Base-by-base conservation (phyloP, 257 asterid species). In the Henckelia pumila region DNA sequence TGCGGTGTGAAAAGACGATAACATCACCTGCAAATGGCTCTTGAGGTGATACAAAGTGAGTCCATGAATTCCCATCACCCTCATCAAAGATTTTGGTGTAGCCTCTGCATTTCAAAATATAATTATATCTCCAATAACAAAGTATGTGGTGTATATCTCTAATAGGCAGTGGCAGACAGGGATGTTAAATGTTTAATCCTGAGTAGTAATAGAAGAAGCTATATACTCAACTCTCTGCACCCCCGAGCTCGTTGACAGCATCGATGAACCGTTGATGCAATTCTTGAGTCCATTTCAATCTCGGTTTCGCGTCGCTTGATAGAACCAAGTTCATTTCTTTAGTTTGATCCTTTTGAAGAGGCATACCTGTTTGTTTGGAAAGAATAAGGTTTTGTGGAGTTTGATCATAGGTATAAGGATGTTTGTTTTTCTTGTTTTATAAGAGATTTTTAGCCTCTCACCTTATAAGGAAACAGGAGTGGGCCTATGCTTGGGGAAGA, bases 41-140 rank as follows among this genome's bases (percentile, higher is more conserved):
- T 93, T 93, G 78, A 93, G 96, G 67, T 93, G 98, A 76, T 89
- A 93, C 77, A 90, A 67, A 65, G 98, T 93, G 66, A 93, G 85
- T 3, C 98, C 98, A 66, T 76, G 88, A 71, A 93, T 84, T 61
- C 87, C 89, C 96, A 93, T 90, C 23, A 88, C 82, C 76, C 95
- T 93, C 98, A 88, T 93, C 92, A 93, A 81, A 11, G 95, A 79
- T 77, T 93, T 93, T 1, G 98, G 98, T 47, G 97, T 90, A 68
- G 98, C 98, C 83, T 88, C 98, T 90, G 90, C 88, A 78, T 75
- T 65, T 26, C 56, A 74, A 56, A 58, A 35, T 19, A 33, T 8
- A 22, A 49, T 67, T 5, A 66, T 26, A 21, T 59, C 19, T 40
- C 19, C 14, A 13, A 14, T 14, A 40, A 13, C 52, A 3, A 40